These are phyloP conservation scores for Cryphonectria parasitica DNA, from an alignment of 2,329 filamentous ascomycete species.

Conservation along the genomic window DNA sequence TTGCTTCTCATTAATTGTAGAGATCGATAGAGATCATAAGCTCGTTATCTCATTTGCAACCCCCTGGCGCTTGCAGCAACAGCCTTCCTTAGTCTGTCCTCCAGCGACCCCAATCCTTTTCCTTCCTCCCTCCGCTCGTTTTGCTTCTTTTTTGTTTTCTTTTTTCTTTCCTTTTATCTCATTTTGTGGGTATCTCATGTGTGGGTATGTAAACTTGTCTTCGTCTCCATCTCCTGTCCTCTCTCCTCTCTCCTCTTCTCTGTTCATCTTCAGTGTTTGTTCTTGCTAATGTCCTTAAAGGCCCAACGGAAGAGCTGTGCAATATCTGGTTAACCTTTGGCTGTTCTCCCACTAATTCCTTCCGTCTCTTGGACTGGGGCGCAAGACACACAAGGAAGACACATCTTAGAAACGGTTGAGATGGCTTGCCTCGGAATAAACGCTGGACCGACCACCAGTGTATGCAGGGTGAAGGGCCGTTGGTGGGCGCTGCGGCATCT, in stretches of 20 bases:
- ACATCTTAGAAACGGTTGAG: slow-evolving; percentile 50
- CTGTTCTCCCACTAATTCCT: not conserved
- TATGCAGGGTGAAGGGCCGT: slow-evolving; percentile 62
- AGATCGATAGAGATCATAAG: slow-evolving; percentile 7
- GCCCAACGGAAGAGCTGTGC: slow-evolving; percentile 19
- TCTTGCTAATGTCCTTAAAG: slow-evolving; percentile 10
- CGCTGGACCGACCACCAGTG: slow-evolving; percentile 37
- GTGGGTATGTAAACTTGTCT: not conserved
- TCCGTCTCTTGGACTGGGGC: not conserved
- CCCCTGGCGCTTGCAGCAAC: not conserved
- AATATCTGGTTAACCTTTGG: slow-evolving; percentile 11
- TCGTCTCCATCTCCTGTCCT: not conserved
- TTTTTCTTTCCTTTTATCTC: not conserved
- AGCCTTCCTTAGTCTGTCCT: not conserved
- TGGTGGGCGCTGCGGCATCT: slow-evolving; percentile 49
- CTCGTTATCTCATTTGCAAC: slow-evolving; percentile 10
- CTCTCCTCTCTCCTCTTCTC: too few species aligned
- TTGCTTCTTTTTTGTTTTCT: not conserved
- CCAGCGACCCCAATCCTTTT: not conserved
- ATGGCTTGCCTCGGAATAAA: slow-evolving; percentile 54
- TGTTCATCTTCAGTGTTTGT: not conserved
- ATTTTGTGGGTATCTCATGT: slow-evolving; percentile 12
- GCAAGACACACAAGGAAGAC: slow-evolving; percentile 3
- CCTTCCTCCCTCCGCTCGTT: not conserved
- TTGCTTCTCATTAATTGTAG: slow-evolving; percentile 12